Base-by-base conservation (phyloP, 2,329 filamentous ascomycete species). In the Pseudocercospora musae region DNA sequence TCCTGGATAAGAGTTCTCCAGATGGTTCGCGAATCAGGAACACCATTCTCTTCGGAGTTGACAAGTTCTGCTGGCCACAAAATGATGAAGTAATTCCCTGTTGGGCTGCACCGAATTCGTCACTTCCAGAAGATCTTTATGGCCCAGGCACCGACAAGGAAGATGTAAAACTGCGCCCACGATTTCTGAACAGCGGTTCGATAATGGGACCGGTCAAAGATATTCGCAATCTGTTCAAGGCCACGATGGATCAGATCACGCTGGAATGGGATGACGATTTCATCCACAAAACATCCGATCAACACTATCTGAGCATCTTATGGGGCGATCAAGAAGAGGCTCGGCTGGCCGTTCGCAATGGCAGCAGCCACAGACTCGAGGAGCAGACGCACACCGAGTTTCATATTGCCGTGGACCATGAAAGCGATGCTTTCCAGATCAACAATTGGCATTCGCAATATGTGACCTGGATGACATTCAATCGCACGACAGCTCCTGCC, bases 41-140 rank as follows among this genome's bases (percentile, higher is more conserved):
- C 2, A 68, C 62, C 20, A 67, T 72, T 56, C 58, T 72, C 7
- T 71, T 71, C 37, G 69, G 67, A 6, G 68, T 68, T 9, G 66
- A 73, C 49, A 72, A 71, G 46, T 65, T 66, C 18, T 71, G 70
- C 46, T 72, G 70, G 69, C 71, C 71, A 18, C 64, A 62, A 13
- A 65, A 67, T 25, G 58, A 60, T 31, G 58, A 60, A 21, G 48
- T 50, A 9, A 31, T 29, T 20, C 59, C 52, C 15, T 68, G 64
- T 50, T 9, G 50, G 13, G 55, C 23, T 15, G 52, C 53, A 7
- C 64, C 64, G 3, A 31, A 58, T 2, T 59, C 58, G 13, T 18
- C 58, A 4, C 23, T 66, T 7, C 53, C 62, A n/a, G 33, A 55
- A n/a, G 20, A 64, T 40, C n/a, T 62, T 15, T 64, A 58, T 27